Percentiles rank a stretch among this genome's conserved stretches.
These are phyloP conservation scores for Piper betle DNA, from an alignment of 164 flowering plant genomes.

Conservation along the genomic window DNA sequence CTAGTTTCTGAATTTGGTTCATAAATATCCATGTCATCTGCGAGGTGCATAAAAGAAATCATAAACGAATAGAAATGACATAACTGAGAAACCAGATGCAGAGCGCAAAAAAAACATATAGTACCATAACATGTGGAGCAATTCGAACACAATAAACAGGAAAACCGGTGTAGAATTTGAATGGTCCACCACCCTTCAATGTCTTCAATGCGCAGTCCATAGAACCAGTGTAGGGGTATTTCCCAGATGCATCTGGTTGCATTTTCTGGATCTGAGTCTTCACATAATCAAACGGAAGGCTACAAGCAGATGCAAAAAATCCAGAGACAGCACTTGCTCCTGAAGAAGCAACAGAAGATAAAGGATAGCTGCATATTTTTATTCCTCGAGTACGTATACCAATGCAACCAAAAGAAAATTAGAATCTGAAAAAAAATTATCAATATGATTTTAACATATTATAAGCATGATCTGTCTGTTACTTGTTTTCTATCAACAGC, in stretches of 20 bases:
- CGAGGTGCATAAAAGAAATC: conserved; percentile 8
- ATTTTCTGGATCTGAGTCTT: conserved; percentile 94
- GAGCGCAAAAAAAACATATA: background rate
- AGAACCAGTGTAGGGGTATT: conserved; percentile 76
- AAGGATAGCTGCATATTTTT: too few relatives aligned
- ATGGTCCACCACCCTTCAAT: conserved; percentile 79
- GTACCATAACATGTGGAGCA: conserved; percentile 96
- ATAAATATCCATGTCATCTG: conserved; percentile 99
- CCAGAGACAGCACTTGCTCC: conserved; percentile 92
- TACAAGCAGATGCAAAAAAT: conserved; percentile 88
- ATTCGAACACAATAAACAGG: conserved; percentile 92
- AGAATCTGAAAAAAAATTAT: too few relatives aligned
- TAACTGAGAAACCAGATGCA: background rate
- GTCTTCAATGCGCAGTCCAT: conserved; percentile 85
- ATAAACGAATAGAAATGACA: background rate
- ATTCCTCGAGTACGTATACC: background rate
- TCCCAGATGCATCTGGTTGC: conserved; percentile 91
- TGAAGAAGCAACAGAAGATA: conserved; percentile 9
- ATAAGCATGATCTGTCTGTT: too few relatives aligned
- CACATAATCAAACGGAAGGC: conserved; percentile 91
- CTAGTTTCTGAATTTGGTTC: conserved; percentile 75
- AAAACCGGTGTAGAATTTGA: conserved; percentile 86
- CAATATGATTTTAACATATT: too few relatives aligned
- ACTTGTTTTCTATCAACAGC: too few relatives aligned
- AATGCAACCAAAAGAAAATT: background rate